Evolutionary conservation across 176 grass and related monocot species (phyloP).

Genomic region (Ampelocalamus luodianensis): DNA sequence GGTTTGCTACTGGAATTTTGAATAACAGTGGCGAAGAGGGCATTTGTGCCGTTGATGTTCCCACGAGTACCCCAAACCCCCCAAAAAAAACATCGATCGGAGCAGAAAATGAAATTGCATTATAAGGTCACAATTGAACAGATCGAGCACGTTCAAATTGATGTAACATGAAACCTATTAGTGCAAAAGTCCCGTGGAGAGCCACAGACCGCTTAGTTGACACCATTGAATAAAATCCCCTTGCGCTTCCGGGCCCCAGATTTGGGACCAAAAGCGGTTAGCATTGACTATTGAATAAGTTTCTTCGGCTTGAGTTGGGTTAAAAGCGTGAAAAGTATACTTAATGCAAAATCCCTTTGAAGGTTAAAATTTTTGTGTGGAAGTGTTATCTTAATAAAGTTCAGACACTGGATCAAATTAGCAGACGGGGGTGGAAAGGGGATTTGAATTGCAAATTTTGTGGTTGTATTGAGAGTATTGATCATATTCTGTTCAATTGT

Average conservation of each 20-base stretch:
- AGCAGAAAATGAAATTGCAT: slow-evolving; percentile 2
- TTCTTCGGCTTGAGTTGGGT: neutral
- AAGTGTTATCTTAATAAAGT: no score
- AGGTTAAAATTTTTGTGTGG: no score
- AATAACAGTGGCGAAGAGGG: slow-evolving; percentile 16
- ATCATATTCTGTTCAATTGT: no score
- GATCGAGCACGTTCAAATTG: neutral
- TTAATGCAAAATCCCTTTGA: no score
- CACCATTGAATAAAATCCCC: no score
- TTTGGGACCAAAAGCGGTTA: neutral
- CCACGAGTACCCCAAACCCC: slow-evolving; percentile 15
- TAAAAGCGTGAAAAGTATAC: neutral
- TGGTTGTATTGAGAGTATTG: no score
- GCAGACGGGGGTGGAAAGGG: no score
- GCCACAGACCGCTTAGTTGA: no score
- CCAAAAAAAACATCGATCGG: neutral
- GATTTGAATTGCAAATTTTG: no score
- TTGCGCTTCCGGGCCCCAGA: neutral
- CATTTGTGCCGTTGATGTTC: slow-evolving; percentile 42
- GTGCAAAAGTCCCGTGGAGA: no score
- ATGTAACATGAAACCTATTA: neutral
- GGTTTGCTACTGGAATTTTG: slow-evolving; percentile 27
- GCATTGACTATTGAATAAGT: neutral
- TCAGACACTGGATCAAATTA: no score
- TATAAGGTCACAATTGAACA: neutral